phyloP scores from a whole-genome alignment of 2,329 filamentous ascomycete species.

The Colletotrichum sp. region DNA sequence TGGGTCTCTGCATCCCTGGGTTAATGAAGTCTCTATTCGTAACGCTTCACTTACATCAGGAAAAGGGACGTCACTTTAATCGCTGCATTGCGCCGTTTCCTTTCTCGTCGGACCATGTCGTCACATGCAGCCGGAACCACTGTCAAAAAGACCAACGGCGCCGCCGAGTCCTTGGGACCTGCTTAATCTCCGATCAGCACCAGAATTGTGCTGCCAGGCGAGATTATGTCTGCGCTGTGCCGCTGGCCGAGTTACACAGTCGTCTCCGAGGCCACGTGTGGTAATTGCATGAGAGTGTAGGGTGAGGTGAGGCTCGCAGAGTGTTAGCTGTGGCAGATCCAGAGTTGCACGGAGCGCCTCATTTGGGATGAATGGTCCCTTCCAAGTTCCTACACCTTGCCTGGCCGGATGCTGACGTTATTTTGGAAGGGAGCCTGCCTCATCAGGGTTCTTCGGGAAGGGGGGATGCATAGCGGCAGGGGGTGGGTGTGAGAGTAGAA shows the following conservation, averaged over 20 bases:
- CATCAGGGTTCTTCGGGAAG: neutral
- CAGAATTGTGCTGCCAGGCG: neutral
- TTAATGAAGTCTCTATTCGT: neutral
- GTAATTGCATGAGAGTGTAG: neutral
- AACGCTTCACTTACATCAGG: neutral
- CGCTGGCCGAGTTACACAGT: neutral
- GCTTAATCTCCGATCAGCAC: constrained; percentile 13
- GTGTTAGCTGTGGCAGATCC: neutral
- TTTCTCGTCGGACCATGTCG: neutral
- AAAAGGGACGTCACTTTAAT: neutral
- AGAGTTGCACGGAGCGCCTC: neutral
- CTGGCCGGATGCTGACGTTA: neutral
- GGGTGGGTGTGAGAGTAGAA: constrained; percentile 2
- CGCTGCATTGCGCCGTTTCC: neutral
- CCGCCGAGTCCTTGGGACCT: neutral
- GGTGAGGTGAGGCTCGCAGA: neutral
- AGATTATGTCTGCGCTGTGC: neutral
- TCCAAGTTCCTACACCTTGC: neutral
- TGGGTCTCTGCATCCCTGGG: neutral
- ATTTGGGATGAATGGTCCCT: neutral
- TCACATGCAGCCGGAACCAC: constrained; percentile 3
- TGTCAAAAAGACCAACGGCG: neutral
- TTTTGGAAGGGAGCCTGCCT: neutral
- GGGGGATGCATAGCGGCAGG: neutral
- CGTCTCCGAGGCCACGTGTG: neutral